Evolutionary conservation across 352 stramenopile genomes (phyloP), one percentile per base, ranked within the genome.

Genomic region (Pythium monospermum): DNA sequence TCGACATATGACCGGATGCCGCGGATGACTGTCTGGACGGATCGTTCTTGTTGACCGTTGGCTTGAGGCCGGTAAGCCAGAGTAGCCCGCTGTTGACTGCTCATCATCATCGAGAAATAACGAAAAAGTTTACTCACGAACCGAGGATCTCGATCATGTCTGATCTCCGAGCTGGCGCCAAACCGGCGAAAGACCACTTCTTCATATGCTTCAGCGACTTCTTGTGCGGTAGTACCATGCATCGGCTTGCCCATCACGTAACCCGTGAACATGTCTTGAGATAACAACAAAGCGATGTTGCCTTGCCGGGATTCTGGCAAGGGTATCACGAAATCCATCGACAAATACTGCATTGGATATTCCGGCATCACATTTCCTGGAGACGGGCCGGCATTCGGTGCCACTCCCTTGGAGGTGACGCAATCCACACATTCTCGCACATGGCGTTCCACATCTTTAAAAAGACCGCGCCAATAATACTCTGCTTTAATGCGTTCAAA

Each of bases 111-210:
- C n/a, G n/a, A n/a, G n/a, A n/a, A n/a, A n/a, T n/a, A n/a, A n/a
- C n/a, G n/a, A n/a, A n/a, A n/a, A n/a, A n/a, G n/a, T 4, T 50
- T 41, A 31, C 46, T 57, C 64, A 72, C 66, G 30, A 73, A 73
- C 1, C 31, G 12, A 2, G 52, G 59, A n/a, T 69, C 59, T 6
- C 52, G 54, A n/a, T 68, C 59, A 15, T 57, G 55, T 0, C 56
- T 43, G 10, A 67, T 57, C 7, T 62, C 3, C 0, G 43, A 12
- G 19, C 47, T 61, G 0, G 59, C 59, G 4, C 59, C 64, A 19
- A 62, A 73, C 4, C 43, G 28, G 4, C 41, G 23, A 38, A 59
- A 63, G 2, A 71, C 49, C 0, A 42, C 37, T 37, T 50, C 22
- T 15, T 65, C 40, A 21, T 63, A 68, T 0, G 42, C 64, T 42